Percentiles rank a stretch among this genome's conserved stretches.
phyloP scores from a whole-genome alignment of 208 protist species.

The Acanthamoeba lenticulata region DNA sequence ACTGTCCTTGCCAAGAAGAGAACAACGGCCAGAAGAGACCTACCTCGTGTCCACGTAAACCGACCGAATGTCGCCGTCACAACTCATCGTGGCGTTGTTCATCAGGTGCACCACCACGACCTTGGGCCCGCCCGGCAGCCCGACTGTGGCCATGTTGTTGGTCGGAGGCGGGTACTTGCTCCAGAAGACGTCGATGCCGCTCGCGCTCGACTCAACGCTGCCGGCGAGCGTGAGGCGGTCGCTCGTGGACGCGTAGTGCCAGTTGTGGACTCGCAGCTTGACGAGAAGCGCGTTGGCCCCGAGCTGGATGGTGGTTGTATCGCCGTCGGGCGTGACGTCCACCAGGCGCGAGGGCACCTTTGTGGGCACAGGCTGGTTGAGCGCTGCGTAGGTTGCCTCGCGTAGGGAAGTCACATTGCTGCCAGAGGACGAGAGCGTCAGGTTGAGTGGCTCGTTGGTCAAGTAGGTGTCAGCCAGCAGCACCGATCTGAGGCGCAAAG shows the following conservation, averaged over 20 bases:
- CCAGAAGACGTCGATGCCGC: constrained; percentile 3
- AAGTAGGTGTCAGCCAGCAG: not conserved
- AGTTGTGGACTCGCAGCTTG: not conserved
- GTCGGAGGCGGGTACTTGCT: not conserved
- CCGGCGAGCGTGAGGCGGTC: not conserved
- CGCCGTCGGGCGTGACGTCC: not conserved
- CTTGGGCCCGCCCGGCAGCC: not conserved
- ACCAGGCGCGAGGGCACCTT: not conserved
- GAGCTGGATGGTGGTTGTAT: not conserved
- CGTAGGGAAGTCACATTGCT: not conserved
- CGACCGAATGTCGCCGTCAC: not conserved
- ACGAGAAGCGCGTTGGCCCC: not conserved
- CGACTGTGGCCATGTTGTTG: not conserved
- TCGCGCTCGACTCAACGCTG: not conserved
- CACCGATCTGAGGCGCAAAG: not conserved
- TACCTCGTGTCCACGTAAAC: not conserved
- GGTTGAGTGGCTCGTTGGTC: not conserved
- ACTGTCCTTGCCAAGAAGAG: too few relatives aligned
- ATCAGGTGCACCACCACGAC: not conserved
- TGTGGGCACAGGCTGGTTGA: not conserved
- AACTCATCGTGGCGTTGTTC: not conserved
- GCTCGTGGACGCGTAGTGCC: not conserved
- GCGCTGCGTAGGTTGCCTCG: not conserved
- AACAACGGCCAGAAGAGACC: not conserved
- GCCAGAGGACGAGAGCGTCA: not conserved